These are phyloP conservation scores for Aspergillus udagawae DNA, from an alignment of 2,329 filamentous ascomycete species.

Conservation along the genomic window DNA sequence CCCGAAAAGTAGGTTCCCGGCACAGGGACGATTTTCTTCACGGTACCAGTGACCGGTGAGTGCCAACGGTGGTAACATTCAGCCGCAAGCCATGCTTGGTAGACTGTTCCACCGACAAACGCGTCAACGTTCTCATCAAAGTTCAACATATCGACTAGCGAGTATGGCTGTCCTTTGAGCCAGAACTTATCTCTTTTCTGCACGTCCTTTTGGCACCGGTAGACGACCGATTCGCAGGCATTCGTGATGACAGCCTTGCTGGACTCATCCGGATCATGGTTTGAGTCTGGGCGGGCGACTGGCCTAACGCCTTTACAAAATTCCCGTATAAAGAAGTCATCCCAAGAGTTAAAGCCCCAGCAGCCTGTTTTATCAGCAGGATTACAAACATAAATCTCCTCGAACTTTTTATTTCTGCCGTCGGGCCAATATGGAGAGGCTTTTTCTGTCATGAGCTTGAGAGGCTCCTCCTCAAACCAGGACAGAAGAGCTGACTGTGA, in stretches of 20 bases:
- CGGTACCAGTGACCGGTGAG: conserved; percentile 56
- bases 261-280: too few relatives aligned
- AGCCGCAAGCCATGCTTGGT: conserved; percentile 63
- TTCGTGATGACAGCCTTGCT: conserved; percentile 52
- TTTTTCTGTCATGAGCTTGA: too few relatives aligned
- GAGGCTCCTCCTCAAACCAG: too few relatives aligned
- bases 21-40: conserved; percentile 51
- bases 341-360: conserved; percentile 1
- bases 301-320: conserved; percentile 51
- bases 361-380: too few relatives aligned
- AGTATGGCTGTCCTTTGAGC: conserved; percentile 66
- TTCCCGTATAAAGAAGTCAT: background rate
- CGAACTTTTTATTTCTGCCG: too few relatives aligned
- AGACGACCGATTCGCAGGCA: conserved; percentile 60
- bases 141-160: conserved; percentile 56
- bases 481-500: too few relatives aligned
- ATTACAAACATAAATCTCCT: too few relatives aligned
- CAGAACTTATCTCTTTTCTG: conserved; percentile 60
- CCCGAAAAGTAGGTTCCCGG: conserved; percentile 60
- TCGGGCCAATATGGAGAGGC: too few relatives aligned
- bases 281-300: conserved; percentile 52
- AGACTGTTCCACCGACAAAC: conserved; percentile 60
- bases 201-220: conserved; percentile 48
- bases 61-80: conserved; percentile 68
- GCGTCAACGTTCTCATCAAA: conserved; percentile 45